Evolutionary conservation across 345 rosid genomes (phyloP).

Genomic region (Erysimum cheiranthoides): DNA sequence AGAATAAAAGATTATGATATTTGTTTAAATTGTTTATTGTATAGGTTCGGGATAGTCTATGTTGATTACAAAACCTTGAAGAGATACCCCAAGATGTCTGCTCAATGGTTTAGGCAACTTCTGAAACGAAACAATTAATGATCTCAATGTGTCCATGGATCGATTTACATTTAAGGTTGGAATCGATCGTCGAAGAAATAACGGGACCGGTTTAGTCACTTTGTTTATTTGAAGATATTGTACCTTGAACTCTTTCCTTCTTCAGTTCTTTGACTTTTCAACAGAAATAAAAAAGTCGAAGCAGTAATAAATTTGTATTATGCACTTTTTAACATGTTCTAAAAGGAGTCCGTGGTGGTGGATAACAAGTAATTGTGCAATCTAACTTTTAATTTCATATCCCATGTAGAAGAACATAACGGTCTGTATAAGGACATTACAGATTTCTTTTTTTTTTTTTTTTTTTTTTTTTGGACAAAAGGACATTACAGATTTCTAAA

Average conservation of each 20-base stretch:
- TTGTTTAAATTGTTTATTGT: not conserved
- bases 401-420: not conserved
- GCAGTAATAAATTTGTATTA: not conserved
- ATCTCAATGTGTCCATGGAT: conserved; percentile 6
- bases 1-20: not conserved
- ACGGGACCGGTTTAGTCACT: not conserved
- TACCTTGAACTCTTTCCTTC: conserved; percentile 1
- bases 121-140: conserved; percentile 50
- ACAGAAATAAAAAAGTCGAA: conserved; percentile 11
- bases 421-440: not conserved
- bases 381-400: not conserved
- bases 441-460: too few species aligned
- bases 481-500: not conserved
- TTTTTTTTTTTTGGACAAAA: too few species aligned
- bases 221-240: conserved; percentile 21
- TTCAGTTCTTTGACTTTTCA: not conserved
- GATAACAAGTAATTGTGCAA: too few species aligned
- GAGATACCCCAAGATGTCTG: conserved; percentile 94
- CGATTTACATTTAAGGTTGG: not conserved
- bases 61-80: conserved; percentile 70
- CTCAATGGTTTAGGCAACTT: conserved; percentile 81
- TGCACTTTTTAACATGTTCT: too few species aligned
- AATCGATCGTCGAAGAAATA: conserved; percentile 15
- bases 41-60: conserved; percentile 84
- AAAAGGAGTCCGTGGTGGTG: too few species aligned